Base-by-base conservation (phyloP, 1,284 basidiomycete species). In the Wallemia mellicola region DNA sequence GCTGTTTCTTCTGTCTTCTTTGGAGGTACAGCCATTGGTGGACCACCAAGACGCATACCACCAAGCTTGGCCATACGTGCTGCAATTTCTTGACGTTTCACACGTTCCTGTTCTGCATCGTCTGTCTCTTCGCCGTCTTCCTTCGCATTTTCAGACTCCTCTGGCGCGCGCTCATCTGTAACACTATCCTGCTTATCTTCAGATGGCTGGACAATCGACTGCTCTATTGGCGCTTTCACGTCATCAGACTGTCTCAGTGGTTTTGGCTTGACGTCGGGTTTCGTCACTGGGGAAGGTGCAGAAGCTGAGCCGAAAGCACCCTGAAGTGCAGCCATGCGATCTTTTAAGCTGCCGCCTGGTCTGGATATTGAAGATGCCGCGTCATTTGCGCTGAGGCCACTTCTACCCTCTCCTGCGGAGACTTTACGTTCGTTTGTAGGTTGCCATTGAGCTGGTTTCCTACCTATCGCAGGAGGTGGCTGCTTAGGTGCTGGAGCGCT, bases 321-420 rank as follows among this genome's bases (percentile, higher is more conserved):
- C 55, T 57, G 55, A 2, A 57, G 22, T 2, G 55, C 55, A 11
- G 55, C 55, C 55, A 57, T 57, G 22, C 55, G 55, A n/a, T 57
- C 55, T n/a, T 57, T 57, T 7, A 57, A n/a, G 55, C 55, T 57
- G 55, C 55, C 55, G 2, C 55, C 55, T 14, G 55, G 55, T 26
- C 55, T 26, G 2, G 55, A 26, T 3, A 57, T 57, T 11, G 55
- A 57, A 24, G 9, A 11, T 2, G 55, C 55, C 7, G 55, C 55
- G 55, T 57, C 55, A 17, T 26, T 28, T 14, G 55, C 55, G 55
- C 55, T 57, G 24, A 57, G 27, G 15, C 25, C 55, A 25, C 25
- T 27, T 24, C 24, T 57, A 2, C 27, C 55, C 24, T 26, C 25
- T 28, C 25, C 55, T 26, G 55, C 15, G 14, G 55, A 57, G 15